Percentiles rank a stretch among this genome's conserved stretches.
Evolutionary conservation across 306 rosid species (phyloP).

Genomic region (Trifolium subterraneum): DNA sequence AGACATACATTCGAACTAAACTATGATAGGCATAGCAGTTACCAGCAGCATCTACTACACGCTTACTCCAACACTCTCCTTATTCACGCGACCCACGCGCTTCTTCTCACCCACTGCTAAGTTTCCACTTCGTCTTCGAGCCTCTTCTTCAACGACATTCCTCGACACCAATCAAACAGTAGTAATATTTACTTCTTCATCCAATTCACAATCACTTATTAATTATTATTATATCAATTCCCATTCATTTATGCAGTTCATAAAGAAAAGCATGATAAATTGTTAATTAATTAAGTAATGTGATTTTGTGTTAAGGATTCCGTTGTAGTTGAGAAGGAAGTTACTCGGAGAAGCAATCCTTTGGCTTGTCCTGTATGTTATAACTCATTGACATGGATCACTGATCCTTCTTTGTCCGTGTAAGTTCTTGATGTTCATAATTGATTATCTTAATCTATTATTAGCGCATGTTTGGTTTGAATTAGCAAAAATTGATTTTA

Average conservation of each 20-base stretch:
- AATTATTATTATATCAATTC: not conserved
- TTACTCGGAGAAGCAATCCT: slow-evolving; percentile 38
- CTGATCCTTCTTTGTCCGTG: slow-evolving; percentile 58
- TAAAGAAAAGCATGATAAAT: not conserved
- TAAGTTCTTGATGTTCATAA: slow-evolving; percentile 42
- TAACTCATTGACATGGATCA: slow-evolving; percentile 51
- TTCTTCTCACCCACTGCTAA: slow-evolving; percentile 36
- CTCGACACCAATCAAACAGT: slow-evolving; percentile 48
- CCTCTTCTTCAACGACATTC: slow-evolving; percentile 56
- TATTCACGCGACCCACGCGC: slow-evolving; percentile 43
- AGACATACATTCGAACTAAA: not conserved
- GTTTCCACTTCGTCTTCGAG: slow-evolving; percentile 43
- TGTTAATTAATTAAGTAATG: not conserved
- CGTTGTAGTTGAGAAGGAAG: slow-evolving; percentile 53
- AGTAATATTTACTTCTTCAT: slow-evolving; percentile 30
- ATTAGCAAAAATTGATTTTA: no score
- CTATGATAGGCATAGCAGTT: slow-evolving; percentile 10
- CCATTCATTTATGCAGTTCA: not conserved
- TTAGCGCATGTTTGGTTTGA: no score
- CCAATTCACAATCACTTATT: not conserved
- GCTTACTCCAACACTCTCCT: slow-evolving; percentile 38
- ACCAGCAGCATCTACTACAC: slow-evolving; percentile 36
- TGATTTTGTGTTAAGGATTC: slow-evolving; percentile 51
- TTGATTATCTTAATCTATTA: no score
- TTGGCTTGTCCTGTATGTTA: slow-evolving; percentile 91